phyloP scores from a whole-genome alignment of 1,139 yeast species.

The Saccharomyces uvarum region DNA sequence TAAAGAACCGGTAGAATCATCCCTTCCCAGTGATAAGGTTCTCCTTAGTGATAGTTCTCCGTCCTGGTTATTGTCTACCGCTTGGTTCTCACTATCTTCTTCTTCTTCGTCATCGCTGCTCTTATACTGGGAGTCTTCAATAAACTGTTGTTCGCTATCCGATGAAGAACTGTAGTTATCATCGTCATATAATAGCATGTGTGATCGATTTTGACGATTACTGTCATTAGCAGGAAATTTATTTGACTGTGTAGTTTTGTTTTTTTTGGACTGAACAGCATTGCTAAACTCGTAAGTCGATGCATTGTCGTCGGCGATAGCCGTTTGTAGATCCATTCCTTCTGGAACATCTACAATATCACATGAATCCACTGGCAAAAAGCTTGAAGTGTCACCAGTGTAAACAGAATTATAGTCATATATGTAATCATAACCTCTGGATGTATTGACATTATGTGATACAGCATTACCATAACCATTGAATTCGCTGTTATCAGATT shows the following conservation, averaged over 20 bases:
- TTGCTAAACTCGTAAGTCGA: constrained; percentile 12
- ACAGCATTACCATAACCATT: constrained; percentile 45
- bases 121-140: constrained; percentile 19
- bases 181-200: constrained; percentile 31
- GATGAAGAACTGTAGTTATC: constrained; percentile 31
- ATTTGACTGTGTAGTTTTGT: background rate
- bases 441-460: constrained; percentile 67
- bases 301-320: constrained; percentile 22
- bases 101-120: constrained; percentile 18
- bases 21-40: constrained; percentile 26
- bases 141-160: constrained; percentile 40
- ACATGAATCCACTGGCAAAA: constrained; percentile 28
- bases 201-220: background rate
- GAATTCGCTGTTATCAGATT: constrained; percentile 42
- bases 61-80: constrained; percentile 3
- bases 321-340: constrained; percentile 29
- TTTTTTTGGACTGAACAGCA: constrained; percentile 3
- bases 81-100: constrained; percentile 4
- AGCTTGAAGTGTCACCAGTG: constrained; percentile 42
- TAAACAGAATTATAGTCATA: constrained; percentile 86
- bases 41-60: constrained; percentile 20
- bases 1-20: constrained; percentile 19
- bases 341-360: constrained; percentile 43
- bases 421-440: constrained; percentile 74
- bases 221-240: background rate